Evolutionary conservation across 176 grass and related monocot genomes (phyloP).

Genomic region (Musa troglodytarum): DNA sequence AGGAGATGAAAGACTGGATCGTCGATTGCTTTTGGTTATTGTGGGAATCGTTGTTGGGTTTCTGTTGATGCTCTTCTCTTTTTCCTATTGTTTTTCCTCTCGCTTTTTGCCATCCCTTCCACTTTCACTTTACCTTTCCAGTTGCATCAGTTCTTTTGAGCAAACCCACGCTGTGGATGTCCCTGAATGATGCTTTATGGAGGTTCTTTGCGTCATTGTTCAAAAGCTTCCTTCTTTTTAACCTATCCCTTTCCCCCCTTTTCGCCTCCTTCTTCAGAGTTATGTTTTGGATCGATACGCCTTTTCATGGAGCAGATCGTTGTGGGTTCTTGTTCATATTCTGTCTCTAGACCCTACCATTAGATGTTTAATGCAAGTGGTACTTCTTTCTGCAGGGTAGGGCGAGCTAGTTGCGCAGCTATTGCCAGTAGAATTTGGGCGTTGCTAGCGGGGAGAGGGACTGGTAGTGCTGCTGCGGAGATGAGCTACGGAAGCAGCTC

Average conservation of each 20-base stretch:
- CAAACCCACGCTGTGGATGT: neutral
- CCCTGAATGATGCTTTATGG: neutral
- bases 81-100: neutral
- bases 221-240: slow-evolving; percentile 3
- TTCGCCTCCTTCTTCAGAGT: neutral
- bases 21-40: neutral
- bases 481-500: slow-evolving; percentile 50
- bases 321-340: slow-evolving; percentile 5
- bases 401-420: neutral
- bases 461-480: slow-evolving; percentile 19
- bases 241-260: neutral
- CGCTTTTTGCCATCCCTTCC: neutral
- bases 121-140: neutral
- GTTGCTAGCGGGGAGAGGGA: slow-evolving; percentile 6
- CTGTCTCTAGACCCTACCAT: neutral
- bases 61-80: neutral
- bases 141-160: neutral
- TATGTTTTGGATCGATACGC: neutral
- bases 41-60: neutral
- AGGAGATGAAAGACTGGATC: neutral
- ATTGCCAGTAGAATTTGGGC: neutral
- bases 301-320: neutral
- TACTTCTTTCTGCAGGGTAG: neutral
- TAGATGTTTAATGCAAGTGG: neutral
- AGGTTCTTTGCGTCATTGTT: neutral